Evolutionary conservation across 805 yeast genomes (phyloP), one percentile per base, ranked within the genome.

Genomic region (Nakazawaea ambrosiae): DNA sequence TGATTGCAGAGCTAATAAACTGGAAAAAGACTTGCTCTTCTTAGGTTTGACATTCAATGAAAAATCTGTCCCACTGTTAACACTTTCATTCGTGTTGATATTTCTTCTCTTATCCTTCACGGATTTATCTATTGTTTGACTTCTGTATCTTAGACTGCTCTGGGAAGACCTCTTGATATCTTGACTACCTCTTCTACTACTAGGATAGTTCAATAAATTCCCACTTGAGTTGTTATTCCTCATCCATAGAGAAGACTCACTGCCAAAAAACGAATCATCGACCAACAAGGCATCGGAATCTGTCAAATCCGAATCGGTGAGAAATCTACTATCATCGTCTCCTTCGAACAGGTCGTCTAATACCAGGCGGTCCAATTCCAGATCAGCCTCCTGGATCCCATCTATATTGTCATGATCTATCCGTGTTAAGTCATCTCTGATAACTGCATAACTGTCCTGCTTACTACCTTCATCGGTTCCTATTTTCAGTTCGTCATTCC

Each of bases 291-390:
- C 55, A 34, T 65, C 70, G 9, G 64, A 59, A 33, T 65, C 71
- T 0, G 69, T 66, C 40, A 65, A 63, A 11, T 67, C 68, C 2
- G 70, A 63, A 32, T 66, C 70, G 5, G 57, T 47, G 4, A 44
- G 46, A 14, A 52, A 60, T 9, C 54, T 51, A 15, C 46, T 48
- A 19, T 49, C 58, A 19, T 56, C 58, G 10, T 49, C 60, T n/a
- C 48, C 54, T 24, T 51, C 58, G 15, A 46, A 53, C 5, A 51
- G 57, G 9, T 53, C 57, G n/a, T 58, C 58, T 20, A 47, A 44
- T 20, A 58, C 56, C 16, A 45, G 51, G 12, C 48, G 48, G 11
- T 48, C 52, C 14, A 48, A 49, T 20, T 49, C 49, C 15, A 39
- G 49, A 25, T 50, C 51, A 19, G 51, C 51, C 29, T 41, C 49